Evolutionary conservation across 106 monocot genomes (phyloP).

Genomic region (Allium cepa): DNA sequence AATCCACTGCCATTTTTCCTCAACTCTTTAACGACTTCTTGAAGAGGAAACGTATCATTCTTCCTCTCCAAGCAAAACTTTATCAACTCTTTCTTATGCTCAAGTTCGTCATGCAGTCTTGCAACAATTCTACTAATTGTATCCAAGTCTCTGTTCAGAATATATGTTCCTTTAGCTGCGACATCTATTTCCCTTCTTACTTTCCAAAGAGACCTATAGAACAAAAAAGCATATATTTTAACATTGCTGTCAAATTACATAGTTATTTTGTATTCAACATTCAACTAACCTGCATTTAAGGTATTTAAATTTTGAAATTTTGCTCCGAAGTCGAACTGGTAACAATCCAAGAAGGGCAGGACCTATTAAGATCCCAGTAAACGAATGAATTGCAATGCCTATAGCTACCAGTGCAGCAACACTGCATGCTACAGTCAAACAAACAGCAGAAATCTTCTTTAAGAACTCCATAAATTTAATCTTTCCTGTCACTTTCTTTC

Average conservation of each 20-base stretch:
- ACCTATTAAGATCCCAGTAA: conserved; percentile 11
- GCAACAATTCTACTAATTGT: conserved; percentile 27
- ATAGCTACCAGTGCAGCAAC: conserved; percentile 10
- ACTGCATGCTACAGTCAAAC: conserved; percentile 13
- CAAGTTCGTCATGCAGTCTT: conserved; percentile 15
- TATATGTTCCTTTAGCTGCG: conserved; percentile 29
- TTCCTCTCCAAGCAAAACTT: conserved; percentile 21
- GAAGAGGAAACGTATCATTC: conserved; percentile 13
- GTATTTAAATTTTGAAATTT: neutral
- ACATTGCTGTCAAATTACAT: neutral
- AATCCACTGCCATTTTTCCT: conserved; percentile 10
- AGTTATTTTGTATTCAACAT: neutral
- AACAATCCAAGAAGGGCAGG: conserved; percentile 2
- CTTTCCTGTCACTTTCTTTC: conserved; percentile 14
- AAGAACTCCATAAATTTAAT: conserved; percentile 9
- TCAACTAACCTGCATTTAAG: neutral
- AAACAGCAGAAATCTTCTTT: conserved; percentile 11
- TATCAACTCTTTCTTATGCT: conserved; percentile 18
- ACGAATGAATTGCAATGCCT: conserved; percentile 17
- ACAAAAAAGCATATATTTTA: neutral
- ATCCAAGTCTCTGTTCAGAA: conserved; percentile 28
- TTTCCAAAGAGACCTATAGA: conserved; percentile 4
- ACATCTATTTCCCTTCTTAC: conserved; percentile 18
- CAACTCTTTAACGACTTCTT: conserved; percentile 31
- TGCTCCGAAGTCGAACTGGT: conserved; percentile 11